Conservation (phyloP, 2,329 filamentous ascomycete species). For the Penicillium sp. region DNA sequence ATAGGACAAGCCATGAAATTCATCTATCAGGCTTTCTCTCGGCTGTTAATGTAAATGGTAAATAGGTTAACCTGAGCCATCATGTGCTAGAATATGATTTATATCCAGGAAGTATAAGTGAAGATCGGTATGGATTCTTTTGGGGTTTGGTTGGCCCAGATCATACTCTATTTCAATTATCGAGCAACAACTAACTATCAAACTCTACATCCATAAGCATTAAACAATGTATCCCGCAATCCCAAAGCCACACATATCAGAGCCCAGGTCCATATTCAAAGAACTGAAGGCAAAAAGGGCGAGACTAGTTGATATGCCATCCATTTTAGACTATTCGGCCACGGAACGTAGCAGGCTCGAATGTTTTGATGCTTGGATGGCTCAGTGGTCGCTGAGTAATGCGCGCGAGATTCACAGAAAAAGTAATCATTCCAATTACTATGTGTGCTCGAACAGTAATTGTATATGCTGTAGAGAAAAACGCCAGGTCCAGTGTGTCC, state of each 20-base stretch:
- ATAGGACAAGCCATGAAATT: background rate
- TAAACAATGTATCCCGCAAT: background rate
- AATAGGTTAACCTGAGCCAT: background rate
- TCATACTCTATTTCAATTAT: background rate
- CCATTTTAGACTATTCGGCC: slow-evolving; percentile 50
- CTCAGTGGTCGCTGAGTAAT: background rate
- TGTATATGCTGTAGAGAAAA: background rate
- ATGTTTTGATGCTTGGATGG: slow-evolving; percentile 42
- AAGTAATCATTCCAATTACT: background rate
- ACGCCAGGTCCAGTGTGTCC: background rate
- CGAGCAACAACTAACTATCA: background rate
- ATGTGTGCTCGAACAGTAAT: background rate
- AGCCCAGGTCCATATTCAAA: slow-evolving; percentile 1
- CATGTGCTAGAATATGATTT: background rate
- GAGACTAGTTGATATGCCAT: slow-evolving; percentile 44
- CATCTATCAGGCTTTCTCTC: background rate
- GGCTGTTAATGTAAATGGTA: background rate
- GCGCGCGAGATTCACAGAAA: background rate
- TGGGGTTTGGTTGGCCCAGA: too few species aligned
- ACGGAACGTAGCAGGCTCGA: slow-evolving; percentile 29
- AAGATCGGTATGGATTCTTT: background rate
- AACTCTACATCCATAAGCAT: background rate
- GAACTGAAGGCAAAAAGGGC: slow-evolving; percentile 16
- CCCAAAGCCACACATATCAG: slow-evolving; percentile 4
- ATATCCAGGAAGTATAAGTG: background rate